These are phyloP conservation scores for Lentinula raphanica DNA, from an alignment of 768 basidiomycete genomes.

Conservation along the genomic window DNA sequence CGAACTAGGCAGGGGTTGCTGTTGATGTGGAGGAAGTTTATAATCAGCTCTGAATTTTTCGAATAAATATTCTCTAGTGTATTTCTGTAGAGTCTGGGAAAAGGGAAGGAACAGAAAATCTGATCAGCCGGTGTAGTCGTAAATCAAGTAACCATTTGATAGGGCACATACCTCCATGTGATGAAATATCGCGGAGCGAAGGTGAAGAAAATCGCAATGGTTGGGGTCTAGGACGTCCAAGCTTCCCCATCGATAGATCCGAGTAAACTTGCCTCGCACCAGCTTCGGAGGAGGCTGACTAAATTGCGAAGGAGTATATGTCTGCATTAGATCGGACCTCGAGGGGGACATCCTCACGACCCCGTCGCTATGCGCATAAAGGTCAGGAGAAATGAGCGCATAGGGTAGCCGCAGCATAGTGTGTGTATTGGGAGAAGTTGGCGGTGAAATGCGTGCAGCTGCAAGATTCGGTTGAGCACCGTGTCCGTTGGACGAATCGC, in stretches of 20 bases:
- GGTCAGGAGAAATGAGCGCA: constrained; percentile 78
- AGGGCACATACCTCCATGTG: constrained; percentile 71
- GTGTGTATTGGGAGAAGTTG: constrained; percentile 59
- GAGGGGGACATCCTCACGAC: constrained; percentile 51
- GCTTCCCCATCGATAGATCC: constrained; percentile 79
- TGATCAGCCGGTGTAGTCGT: background rate
- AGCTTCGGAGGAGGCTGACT: constrained; percentile 37
- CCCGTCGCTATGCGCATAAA: constrained; percentile 81
- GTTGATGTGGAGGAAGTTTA: constrained; percentile 19
- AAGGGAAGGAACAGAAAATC: constrained; percentile 6
- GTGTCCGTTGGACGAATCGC: constrained; percentile 52
- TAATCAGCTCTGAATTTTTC: constrained; percentile 68
- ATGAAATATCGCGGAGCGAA: constrained; percentile 78
- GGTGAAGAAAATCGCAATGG: constrained; percentile 76
- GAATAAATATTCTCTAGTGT: constrained; percentile 78
- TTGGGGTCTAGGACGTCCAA: constrained; percentile 73
- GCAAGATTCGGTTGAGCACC: constrained; percentile 40
- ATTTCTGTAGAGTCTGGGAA: constrained; percentile 74
- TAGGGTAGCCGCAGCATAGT: constrained; percentile 70
- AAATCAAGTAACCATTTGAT: constrained; percentile 11
- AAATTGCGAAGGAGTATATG: constrained; percentile 62
- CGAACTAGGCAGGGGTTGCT: constrained; percentile 42
- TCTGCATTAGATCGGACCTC: constrained; percentile 67
- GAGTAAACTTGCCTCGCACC: constrained; percentile 56
- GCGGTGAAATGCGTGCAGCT: constrained; percentile 53